A percentile compares a stretch with the other conserved stretches of the same genome.
Conservation (phyloP, 352 stramenopile genomes). For the Aphanomyces stellatus region DNA sequence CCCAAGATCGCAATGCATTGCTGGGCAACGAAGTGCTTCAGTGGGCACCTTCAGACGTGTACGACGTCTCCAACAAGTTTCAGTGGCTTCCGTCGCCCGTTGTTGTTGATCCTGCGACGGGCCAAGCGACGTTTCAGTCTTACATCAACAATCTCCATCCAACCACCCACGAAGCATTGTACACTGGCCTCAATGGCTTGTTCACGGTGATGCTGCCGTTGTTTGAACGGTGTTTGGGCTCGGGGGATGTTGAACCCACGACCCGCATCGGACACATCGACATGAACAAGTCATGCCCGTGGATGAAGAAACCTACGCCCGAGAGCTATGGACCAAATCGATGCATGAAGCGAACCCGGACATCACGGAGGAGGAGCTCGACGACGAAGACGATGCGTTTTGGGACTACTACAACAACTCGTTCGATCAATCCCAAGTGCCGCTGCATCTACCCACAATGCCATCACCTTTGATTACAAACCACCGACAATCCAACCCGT, state of each 20-base stretch:
- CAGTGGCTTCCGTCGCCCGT: constrained; percentile 41
- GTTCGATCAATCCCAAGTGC: neutral
- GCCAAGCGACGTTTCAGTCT: constrained; percentile 24
- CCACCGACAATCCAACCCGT: too few species aligned
- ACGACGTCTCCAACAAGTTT: constrained; percentile 20
- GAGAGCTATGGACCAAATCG: neutral
- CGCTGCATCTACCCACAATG: neutral
- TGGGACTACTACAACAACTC: neutral
- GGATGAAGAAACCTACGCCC: neutral
- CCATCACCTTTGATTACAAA: neutral
- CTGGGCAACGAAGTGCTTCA: neutral
- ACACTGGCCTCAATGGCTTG: constrained; percentile 26
- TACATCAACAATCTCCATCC: constrained; percentile 57
- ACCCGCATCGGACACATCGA: neutral
- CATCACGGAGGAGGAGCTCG: neutral
- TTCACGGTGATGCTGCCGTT: constrained; percentile 33
- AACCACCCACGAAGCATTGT: constrained; percentile 22
- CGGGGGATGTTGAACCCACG: neutral
- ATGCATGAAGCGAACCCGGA: neutral
- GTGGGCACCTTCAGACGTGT: neutral
- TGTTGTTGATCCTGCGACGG: constrained; percentile 18
- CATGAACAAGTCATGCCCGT: neutral
- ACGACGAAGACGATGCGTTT: neutral
- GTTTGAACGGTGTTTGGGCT: constrained; percentile 27
- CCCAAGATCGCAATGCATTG: neutral